These are phyloP conservation scores for Neoscytalidium dimidiatum DNA, from an alignment of 2,329 filamentous ascomycete species.

Conservation along the genomic window DNA sequence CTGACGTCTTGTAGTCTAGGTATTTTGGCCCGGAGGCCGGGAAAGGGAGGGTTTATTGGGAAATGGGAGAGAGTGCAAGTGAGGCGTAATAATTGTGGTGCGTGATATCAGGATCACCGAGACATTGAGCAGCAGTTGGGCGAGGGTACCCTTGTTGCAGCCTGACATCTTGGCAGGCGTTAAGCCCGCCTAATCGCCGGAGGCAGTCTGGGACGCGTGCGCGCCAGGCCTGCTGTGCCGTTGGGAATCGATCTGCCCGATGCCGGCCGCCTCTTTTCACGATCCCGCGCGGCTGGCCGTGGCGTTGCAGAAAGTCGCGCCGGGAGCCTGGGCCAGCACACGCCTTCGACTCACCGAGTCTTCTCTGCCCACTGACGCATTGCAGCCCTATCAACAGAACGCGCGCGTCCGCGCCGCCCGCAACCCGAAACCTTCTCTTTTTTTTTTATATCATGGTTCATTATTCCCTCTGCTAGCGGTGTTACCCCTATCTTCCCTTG, in stretches of 20 bases:
- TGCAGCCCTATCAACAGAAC: conserved; percentile 7
- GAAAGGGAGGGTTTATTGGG: conserved; percentile 5
- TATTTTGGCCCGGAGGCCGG: conserved; percentile 9
- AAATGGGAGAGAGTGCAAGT: neutral
- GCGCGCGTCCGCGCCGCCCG: neutral
- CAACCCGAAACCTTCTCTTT: neutral
- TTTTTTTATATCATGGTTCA: conserved; percentile 11
- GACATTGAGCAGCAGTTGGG: neutral
- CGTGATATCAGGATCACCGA: conserved; percentile 11
- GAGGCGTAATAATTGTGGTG: conserved; percentile 2
- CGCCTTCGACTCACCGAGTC: conserved; percentile 1
- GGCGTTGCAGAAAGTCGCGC: neutral
- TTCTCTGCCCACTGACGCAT: conserved; percentile 12
- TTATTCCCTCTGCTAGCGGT: neutral
- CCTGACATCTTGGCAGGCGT: conserved; percentile 3
- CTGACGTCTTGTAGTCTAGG: conserved; percentile 10
- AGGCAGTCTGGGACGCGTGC: neutral
- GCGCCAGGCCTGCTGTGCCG: neutral
- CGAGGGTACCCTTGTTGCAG: neutral
- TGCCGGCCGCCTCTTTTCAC: neutral
- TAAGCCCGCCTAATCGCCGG: conserved; percentile 7
- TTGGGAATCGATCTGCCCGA: neutral
- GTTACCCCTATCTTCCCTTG: neutral
- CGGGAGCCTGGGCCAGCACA: neutral
- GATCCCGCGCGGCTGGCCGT: neutral